Evolutionary conservation across 2,329 filamentous ascomycete species (phyloP).

Genomic region (Chaetomiaceae sp.): DNA sequence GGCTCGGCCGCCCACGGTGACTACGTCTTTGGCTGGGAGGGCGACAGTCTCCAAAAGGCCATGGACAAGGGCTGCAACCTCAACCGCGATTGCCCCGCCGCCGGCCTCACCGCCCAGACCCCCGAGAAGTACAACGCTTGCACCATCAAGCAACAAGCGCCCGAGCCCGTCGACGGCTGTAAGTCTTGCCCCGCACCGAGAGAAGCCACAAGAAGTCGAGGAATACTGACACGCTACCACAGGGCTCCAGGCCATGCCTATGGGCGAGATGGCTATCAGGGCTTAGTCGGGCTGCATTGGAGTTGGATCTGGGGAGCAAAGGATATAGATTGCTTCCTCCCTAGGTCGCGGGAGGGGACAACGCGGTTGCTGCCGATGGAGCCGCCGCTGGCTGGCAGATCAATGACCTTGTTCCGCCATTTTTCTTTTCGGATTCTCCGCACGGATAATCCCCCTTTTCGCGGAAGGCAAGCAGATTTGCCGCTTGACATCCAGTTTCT

Average conservation of each 20-base stretch:
- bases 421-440: background rate
- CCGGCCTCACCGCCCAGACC: slow-evolving; percentile 43
- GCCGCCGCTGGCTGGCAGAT: background rate
- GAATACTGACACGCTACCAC: background rate
- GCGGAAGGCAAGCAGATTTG: background rate
- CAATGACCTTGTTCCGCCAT: no score
- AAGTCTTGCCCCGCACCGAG: slow-evolving; percentile 25
- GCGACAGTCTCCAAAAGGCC: slow-evolving; percentile 44
- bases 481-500: background rate
- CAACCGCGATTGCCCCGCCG: slow-evolving; percentile 41
- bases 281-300: slow-evolving; percentile 20
- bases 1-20: slow-evolving; percentile 48
- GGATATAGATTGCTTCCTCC: background rate
- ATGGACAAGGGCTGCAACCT: slow-evolving; percentile 46
- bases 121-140: slow-evolving; percentile 45
- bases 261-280: slow-evolving; percentile 33
- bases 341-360: background rate
- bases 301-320: background rate
- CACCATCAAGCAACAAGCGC: slow-evolving; percentile 42
- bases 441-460: background rate
- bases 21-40: slow-evolving; percentile 51
- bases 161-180: slow-evolving; percentile 48
- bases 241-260: slow-evolving; percentile 33
- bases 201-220: background rate
- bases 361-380: no score